Conservation (phyloP, 1,284 basidiomycete genomes). For the Phellopilus nigrolimitatus region DNA sequence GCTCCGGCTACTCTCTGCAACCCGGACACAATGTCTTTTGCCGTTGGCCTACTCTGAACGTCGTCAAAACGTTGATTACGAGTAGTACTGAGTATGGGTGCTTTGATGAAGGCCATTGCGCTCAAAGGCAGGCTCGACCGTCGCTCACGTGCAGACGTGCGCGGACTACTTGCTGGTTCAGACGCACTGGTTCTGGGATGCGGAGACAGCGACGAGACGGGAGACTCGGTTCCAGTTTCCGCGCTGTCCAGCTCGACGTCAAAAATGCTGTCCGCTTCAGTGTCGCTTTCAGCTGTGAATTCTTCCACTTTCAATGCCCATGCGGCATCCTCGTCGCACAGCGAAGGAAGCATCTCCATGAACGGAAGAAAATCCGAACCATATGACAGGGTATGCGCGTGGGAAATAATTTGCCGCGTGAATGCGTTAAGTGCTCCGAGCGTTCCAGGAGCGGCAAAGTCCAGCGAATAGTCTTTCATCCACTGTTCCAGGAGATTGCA, state of each 20-base stretch:
- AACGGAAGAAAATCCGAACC: constrained; percentile 76
- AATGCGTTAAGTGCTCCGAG: constrained; percentile 66
- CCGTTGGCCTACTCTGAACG: background rate
- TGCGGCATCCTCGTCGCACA: constrained; percentile 58
- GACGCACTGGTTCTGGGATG: constrained; percentile 21
- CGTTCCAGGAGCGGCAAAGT: constrained; percentile 72
- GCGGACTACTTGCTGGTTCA: constrained; percentile 24
- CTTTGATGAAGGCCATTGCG: constrained; percentile 34
- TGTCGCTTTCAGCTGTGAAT: constrained; percentile 51
- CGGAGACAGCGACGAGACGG: constrained; percentile 23
- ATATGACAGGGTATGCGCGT: constrained; percentile 76
- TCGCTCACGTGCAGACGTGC: constrained; percentile 43
- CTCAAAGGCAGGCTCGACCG: constrained; percentile 58
- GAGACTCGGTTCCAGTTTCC: constrained; percentile 27
- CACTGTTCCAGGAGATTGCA: constrained; percentile 71
- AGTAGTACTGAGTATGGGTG: constrained; percentile 13
- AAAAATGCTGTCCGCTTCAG: constrained; percentile 45
- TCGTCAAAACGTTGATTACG: constrained; percentile 3
- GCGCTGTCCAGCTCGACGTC: constrained; percentile 49
- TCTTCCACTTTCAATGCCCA: constrained; percentile 68
- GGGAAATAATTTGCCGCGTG: constrained; percentile 68
- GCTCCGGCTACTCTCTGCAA: constrained; percentile 5
- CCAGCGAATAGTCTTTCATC: constrained; percentile 66
- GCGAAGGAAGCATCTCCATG: constrained; percentile 54
- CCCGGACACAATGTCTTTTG: constrained; percentile 11